phyloP scores from a whole-genome alignment of 1,139 yeast genomes.

The Yamadazyma buinensis region DNA sequence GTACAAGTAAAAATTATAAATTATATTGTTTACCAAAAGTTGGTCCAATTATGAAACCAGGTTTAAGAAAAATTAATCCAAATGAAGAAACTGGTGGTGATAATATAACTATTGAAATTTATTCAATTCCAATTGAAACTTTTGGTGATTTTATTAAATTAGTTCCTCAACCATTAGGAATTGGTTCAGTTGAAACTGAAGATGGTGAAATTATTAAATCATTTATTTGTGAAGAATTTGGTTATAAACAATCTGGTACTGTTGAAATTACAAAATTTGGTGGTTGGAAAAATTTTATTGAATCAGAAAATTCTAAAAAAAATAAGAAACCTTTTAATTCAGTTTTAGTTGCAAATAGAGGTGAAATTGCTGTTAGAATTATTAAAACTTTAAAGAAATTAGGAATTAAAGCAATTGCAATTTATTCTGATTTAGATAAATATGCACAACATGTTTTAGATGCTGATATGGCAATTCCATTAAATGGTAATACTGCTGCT shows the following conservation, averaged over 20 bases:
- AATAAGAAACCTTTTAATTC: conserved; percentile 63
- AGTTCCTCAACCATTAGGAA: conserved; percentile 94
- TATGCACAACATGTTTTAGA: conserved; percentile 79
- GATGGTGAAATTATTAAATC: conserved; percentile 86
- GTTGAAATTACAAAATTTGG: conserved; percentile 78
- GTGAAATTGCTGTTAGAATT: conserved; percentile 95
- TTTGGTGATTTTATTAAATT: conserved; percentile 80
- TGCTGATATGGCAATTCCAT: conserved; percentile 78
- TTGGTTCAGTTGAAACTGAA: conserved; percentile 82
- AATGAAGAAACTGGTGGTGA: conserved; percentile 43
- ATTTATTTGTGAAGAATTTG: conserved; percentile 88
- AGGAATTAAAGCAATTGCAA: conserved; percentile 76
- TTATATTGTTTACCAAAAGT: conserved; percentile 80
- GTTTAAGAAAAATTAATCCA: conserved; percentile 60
- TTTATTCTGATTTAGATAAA: conserved; percentile 86
- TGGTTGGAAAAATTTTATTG: conserved; percentile 79
- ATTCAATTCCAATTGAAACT: conserved; percentile 69
- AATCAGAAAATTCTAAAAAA: conserved; percentile 21
- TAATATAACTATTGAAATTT: conserved; percentile 70
- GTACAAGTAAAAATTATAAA: conserved; percentile 69
- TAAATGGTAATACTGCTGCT: conserved; percentile 80
- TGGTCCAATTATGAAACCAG: conserved; percentile 86
- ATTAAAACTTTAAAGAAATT: conserved; percentile 81
- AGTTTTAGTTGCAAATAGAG: conserved; percentile 93
- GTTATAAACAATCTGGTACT: conserved; percentile 68